Conservation (phyloP, 257 asterid genomes). For the Vinca minor region DNA sequence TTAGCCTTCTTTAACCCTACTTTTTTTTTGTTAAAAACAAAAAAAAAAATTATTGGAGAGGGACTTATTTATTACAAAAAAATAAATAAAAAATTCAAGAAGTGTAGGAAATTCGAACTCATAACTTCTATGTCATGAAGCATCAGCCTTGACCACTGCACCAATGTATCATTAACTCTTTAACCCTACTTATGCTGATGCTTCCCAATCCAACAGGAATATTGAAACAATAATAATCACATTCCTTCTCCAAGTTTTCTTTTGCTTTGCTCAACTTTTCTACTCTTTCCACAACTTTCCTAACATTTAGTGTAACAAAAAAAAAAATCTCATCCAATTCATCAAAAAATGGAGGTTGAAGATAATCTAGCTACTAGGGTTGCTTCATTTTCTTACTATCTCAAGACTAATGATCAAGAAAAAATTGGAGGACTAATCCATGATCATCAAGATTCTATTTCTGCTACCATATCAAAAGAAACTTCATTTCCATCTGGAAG, state of each 20-base stretch:
- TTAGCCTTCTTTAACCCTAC: slow-evolving; percentile 10
- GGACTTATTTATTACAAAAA: too few species aligned
- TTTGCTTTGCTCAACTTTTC: slow-evolving; percentile 1
- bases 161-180: too few species aligned
- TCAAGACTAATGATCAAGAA: slow-evolving; percentile 43
- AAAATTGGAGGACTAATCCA: slow-evolving; percentile 24
- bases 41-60: too few species aligned
- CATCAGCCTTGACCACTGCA: too few species aligned
- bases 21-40: too few species aligned
- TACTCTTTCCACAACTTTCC: slow-evolving; percentile 3
- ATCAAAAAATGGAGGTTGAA: slow-evolving; percentile 42
- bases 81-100: too few species aligned
- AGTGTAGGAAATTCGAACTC: too few species aligned
- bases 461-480: too few species aligned
- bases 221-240: too few species aligned
- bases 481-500: slow-evolving; percentile 23
- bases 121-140: too few species aligned
- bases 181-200: slow-evolving; percentile 8
- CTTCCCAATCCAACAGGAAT: slow-evolving; percentile 5
- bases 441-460: too few species aligned
- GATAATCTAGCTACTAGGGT: slow-evolving; percentile 46
- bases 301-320: neutral
- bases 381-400: slow-evolving; percentile 75
- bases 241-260: slow-evolving; percentile 3
- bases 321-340: neutral